Percentiles rank a stretch among this genome's conserved stretches.
Evolutionary conservation across 495 filamentous ascomycete genomes (phyloP).

Genomic region (Tuber indicum): DNA sequence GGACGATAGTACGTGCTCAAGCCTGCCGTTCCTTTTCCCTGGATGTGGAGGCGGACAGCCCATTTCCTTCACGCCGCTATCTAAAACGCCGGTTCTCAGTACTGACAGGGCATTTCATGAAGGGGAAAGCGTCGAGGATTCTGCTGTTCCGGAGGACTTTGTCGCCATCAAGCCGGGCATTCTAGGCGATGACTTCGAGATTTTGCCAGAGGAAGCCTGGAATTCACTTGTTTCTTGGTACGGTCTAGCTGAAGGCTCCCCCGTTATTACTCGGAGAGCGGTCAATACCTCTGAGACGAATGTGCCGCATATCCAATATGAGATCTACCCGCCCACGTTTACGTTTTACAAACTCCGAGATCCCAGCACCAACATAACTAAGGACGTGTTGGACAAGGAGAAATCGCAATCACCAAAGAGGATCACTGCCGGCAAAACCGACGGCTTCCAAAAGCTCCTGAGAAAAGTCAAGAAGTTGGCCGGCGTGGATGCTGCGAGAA

Average conservation of each 20-base stretch:
- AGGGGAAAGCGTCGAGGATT: slow-evolving; percentile 44
- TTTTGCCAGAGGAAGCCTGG: slow-evolving; percentile 75
- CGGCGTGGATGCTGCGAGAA: slow-evolving; percentile 59
- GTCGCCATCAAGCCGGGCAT: slow-evolving; percentile 71
- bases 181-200: slow-evolving; percentile 62
- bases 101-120: slow-evolving; percentile 46
- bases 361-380: slow-evolving; percentile 52
- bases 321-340: slow-evolving; percentile 78
- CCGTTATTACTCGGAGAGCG: slow-evolving; percentile 66
- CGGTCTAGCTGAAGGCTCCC: slow-evolving; percentile 62
- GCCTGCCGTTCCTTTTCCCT: slow-evolving; percentile 26
- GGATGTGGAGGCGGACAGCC: slow-evolving; percentile 23
- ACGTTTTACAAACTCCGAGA: slow-evolving; percentile 72
- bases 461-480: slow-evolving; percentile 60
- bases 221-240: slow-evolving; percentile 75
- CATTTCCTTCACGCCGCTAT: slow-evolving; percentile 44
- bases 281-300: slow-evolving; percentile 62
- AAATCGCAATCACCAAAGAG: slow-evolving; percentile 54
- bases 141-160: slow-evolving; percentile 49
- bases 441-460: slow-evolving; percentile 64
- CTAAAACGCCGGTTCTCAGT: slow-evolving; percentile 43
- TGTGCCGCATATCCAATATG: slow-evolving; percentile 59
- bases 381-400: slow-evolving; percentile 52
- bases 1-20: slow-evolving; percentile 34
- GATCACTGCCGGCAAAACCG: slow-evolving; percentile 62